phyloP scores from a whole-genome alignment of 2,329 filamentous ascomycete species.

The Fusarium goolgardi region DNA sequence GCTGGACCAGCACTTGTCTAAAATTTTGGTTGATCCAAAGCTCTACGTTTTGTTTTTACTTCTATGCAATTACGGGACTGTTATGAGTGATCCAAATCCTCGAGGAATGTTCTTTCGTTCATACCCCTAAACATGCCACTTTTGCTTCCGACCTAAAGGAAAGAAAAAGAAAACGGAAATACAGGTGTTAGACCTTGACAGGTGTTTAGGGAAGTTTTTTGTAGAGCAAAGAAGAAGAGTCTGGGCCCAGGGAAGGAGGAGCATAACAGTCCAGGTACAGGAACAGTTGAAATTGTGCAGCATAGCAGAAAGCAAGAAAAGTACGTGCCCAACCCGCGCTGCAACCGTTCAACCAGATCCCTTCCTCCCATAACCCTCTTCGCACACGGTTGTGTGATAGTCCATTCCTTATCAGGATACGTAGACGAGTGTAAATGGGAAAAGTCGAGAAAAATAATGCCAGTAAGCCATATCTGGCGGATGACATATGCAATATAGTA shows the following conservation, averaged over 20 bases:
- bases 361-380: constrained; percentile 41
- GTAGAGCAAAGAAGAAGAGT: constrained; percentile 42
- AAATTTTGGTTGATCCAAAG: constrained; percentile 26
- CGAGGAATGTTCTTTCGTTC: constrained; percentile 30
- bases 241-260: constrained; percentile 24
- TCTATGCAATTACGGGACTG: constrained; percentile 24
- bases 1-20: constrained; percentile 38
- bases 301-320: constrained; percentile 49
- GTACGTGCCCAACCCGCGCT: constrained; percentile 44
- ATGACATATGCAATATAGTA: constrained; percentile 43
- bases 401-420: constrained; percentile 37
- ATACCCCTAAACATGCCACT: constrained; percentile 27
- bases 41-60: constrained; percentile 41
- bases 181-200: constrained; percentile 27
- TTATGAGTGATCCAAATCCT: constrained; percentile 23
- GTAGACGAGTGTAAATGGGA: constrained; percentile 30
- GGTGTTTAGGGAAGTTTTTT: constrained; percentile 34
- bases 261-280: constrained; percentile 32
- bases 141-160: constrained; percentile 16
- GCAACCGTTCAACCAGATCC: constrained; percentile 41
- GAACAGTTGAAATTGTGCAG: constrained; percentile 47
- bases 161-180: constrained; percentile 3
- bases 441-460: constrained; percentile 32
- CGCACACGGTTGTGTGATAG: constrained; percentile 27
- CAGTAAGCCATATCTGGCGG: constrained; percentile 41